Evolutionary conservation across 805 yeast genomes (phyloP), one percentile per base, ranked within the genome.

Genomic region (Geotrichum ghanense): DNA sequence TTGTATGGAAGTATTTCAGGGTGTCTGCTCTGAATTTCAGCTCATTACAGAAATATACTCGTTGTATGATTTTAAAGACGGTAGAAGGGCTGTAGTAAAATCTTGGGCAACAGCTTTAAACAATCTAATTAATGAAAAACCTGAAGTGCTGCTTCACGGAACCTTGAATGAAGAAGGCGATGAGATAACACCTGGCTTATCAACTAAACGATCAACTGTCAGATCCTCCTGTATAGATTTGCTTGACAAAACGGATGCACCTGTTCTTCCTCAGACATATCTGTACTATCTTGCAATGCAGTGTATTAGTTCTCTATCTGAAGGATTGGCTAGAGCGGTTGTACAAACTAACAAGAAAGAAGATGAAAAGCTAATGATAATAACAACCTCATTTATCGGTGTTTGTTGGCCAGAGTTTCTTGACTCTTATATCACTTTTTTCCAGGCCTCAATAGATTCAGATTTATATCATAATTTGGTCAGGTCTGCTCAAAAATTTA

Each of bases 191-290:
- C 41, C 42, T 4, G 44, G 44, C 21, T 17, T 39, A 9, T 48
- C 51, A 25, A 24, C 26, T 39, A 46, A 43, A 47, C 48, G 60
- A 9, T 74, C 84, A 0, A 57, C 68, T 2, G 62, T 74, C 42
- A 75, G 78, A 53, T 69, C 80, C 0, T 66, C 78, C 12, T 73
- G 78, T 48, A 68, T 89, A 24, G 96, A 90, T 47, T 74, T 81
- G 45, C 69, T 92, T 21, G 97, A 90, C 58, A 88, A 88, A 56
- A 54, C 67, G 0, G 94, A 84, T 22, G 80, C 95, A 0, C 96
- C 96, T 0, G 56, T 68, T 1, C 65, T 72, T 1, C 84, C 92
- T 1, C 68, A 68, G 3, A 73, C 81, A 0, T 89, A 92, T 49
- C 61, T 77, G 1, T 66, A 76, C 44, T 75, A 69, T 58, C 68